Conservation (phyloP, 2,329 filamentous ascomycete genomes). For the Lecanicillium sp. region DNA sequence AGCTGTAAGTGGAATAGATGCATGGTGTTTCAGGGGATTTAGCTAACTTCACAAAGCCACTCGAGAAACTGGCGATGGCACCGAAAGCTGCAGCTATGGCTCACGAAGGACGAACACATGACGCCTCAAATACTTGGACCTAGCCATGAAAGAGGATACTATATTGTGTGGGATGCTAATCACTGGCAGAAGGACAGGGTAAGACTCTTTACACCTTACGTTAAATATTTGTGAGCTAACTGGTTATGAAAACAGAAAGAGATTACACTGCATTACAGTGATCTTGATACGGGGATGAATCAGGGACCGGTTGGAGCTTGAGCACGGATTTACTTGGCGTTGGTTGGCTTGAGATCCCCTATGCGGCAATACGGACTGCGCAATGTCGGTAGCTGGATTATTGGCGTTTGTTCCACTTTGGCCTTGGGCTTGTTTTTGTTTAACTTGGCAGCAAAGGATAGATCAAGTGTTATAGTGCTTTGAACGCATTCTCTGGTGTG, state of each 20-base stretch:
- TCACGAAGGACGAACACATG: slow-evolving; percentile 61
- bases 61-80: slow-evolving; percentile 62
- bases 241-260: slow-evolving; percentile 38
- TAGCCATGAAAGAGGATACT: slow-evolving; percentile 55
- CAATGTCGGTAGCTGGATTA: too few relatives aligned
- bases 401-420: too few relatives aligned
- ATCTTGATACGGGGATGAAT: slow-evolving; percentile 44
- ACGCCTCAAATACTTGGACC: slow-evolving; percentile 50
- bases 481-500: too few relatives aligned
- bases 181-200: slow-evolving; percentile 56
- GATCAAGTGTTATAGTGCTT: too few relatives aligned
- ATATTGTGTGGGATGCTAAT: slow-evolving; percentile 57
- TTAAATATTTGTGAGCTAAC: neutral
- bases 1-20: slow-evolving; percentile 42
- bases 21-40: neutral
- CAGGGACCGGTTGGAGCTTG: slow-evolving; percentile 19
- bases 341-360: too few relatives aligned
- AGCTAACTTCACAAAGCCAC: slow-evolving; percentile 31
- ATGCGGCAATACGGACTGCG: too few relatives aligned
- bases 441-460: too few relatives aligned
- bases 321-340: neutral
- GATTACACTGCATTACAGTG: slow-evolving; percentile 52
- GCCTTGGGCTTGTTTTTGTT: too few relatives aligned
- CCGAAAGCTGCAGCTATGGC: slow-evolving; percentile 57
- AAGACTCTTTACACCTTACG: slow-evolving; percentile 21